Conservation (phyloP, 352 stramenopile genomes). For the Phytophthora sojae region DNA sequence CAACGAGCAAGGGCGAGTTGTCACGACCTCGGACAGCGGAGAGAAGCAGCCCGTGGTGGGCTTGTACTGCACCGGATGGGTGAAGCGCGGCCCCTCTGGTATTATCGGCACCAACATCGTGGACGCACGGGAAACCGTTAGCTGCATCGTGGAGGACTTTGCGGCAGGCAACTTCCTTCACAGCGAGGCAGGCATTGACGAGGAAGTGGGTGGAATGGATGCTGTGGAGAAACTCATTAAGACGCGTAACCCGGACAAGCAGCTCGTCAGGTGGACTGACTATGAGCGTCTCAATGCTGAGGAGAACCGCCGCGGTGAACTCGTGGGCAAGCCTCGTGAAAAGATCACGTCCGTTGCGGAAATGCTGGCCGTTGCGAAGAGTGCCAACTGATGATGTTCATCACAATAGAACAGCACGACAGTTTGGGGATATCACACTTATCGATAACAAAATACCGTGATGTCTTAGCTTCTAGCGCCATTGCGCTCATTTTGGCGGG, state of each 20-base stretch:
- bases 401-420: conserved; percentile 8
- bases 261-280: conserved; percentile 76
- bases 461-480: neutral
- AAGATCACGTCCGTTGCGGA: conserved; percentile 83
- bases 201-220: conserved; percentile 43
- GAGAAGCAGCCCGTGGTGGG: conserved; percentile 62
- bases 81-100: conserved; percentile 96
- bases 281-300: conserved; percentile 68
- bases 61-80: conserved; percentile 97
- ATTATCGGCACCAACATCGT: conserved; percentile 99
- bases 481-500: conserved; percentile 41
- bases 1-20: conserved; percentile 69
- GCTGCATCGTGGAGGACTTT: conserved; percentile 93
- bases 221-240: conserved; percentile 58
- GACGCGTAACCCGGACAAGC: conserved; percentile 59
- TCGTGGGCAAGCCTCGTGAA: conserved; percentile 75
- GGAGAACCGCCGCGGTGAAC: conserved; percentile 66
- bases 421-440: neutral
- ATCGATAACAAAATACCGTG: neutral
- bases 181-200: conserved; percentile 16
- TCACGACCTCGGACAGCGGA: conserved; percentile 46
- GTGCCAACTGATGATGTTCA: conserved; percentile 19
- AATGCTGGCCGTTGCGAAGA: conserved; percentile 66
- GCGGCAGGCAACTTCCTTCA: conserved; percentile 50
- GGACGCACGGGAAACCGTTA: conserved; percentile 96